Evolutionary conservation across 768 basidiomycete species (phyloP), one percentile per base, ranked within the genome.

Genomic region (Macrolepiota albuminosa): DNA sequence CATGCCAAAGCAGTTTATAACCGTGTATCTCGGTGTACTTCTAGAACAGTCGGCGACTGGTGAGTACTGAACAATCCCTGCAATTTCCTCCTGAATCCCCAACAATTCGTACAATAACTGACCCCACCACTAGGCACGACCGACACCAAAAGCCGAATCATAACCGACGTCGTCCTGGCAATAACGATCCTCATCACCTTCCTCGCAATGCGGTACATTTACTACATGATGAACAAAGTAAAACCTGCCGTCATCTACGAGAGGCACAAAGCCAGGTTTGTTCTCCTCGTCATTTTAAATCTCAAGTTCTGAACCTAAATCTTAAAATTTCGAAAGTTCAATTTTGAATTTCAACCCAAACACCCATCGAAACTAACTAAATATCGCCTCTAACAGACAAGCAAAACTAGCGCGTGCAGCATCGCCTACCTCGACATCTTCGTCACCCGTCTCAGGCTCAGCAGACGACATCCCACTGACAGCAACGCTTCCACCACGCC

Each of bases 1-100:
- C 21, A 73, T 93, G 68, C 94, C 94, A 6, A 95, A 95, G 69
- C 94, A 97, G 71, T 88, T 97, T 66, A 82, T 93, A 64, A 91
- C 89, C 8, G 95, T 97, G 13, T 97, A 97, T 68, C 81, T 95
- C 16, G 94, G 94, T 39, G 92, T 91, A 34, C 77, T 90, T 33
- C n/a, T n/a, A 21, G 21, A 21, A 21, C 21, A 21, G 21, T 21
- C 21, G 21, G 21, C 21, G 21, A 21, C 21, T 21, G 21, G 21
- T 21, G 21, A 21, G 21, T 21, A 21, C 21, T 21, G 21, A 21
- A 21, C 21, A 21, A 21, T 21, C 21, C 21, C 21, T 21, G 21
- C 21, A 21, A 1, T 21, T 21, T 21, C 21, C 21, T 21, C 21
- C 21, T 21, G 21, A 21, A 21, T 21, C 21, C 21, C 21, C 21